Evolutionary conservation across 306 rosid genomes (phyloP), one percentile per base, ranked within the genome.

Genomic region (Cucurbita argyrosperma): DNA sequence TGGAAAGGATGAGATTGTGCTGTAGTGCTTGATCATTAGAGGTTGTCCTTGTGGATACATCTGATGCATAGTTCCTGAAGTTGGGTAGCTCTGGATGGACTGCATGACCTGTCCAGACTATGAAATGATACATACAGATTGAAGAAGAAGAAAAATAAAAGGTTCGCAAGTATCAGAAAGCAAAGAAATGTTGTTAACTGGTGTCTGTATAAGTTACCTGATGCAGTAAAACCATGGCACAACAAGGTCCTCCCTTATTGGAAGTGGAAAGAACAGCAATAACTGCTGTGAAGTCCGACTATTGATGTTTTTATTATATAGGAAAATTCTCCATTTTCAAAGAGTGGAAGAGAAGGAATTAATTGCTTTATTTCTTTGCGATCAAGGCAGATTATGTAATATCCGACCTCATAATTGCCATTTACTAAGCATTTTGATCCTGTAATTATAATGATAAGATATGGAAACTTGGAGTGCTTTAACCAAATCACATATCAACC

Each of bases 51-150:
- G 73, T 60, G 76, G 21, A 73, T 83, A 77, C 52, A 80, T 82
- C 10, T 71, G 80, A 68, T 77, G 70, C 35, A 71, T 19, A 19
- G 59, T 61, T 69, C 78, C 84, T 14, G 79, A 72, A 65, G 65
- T 76, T 57, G 38, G 75, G 79, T 77, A 70, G 79, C 70, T 74
- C 56, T 66, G 83, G 76, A 80, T 13, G 55, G 84, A 85, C 59
- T 81, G 88, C 88, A 88, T 75, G 8, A 81, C 82, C 83, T 80
- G 80, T 16, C 77, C 65, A 60, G 51, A 70, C 62, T 39, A 82
- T 76, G 43, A 74, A 39, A 60, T 0, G 6, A 30, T 21, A 15
- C 5, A 11, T 8, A 43, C 12, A 43, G 7, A 11, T 1, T 26
- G 7, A 5, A 21, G 42, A 23, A 5, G 38, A 11, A 26, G 38